Evolutionary conservation across 129 eudicot species (phyloP).

Genomic region (Erigeron canadensis): DNA sequence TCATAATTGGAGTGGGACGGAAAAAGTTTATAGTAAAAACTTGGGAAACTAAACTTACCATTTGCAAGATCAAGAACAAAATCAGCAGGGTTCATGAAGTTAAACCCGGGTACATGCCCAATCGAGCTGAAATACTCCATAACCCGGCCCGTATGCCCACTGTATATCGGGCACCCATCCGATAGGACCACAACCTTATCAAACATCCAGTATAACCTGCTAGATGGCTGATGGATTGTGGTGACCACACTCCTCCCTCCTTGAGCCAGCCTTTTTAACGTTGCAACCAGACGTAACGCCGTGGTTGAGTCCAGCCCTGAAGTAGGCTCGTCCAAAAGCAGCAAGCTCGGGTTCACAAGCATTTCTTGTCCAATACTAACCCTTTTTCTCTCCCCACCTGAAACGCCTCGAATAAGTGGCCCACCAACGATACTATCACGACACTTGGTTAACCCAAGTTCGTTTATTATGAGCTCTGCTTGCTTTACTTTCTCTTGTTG

Average conservation of each 20-base stretch:
- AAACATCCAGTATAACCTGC: slow-evolving; percentile 58
- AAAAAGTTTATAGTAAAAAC: too few relatives aligned
- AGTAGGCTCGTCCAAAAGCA: slow-evolving; percentile 76
- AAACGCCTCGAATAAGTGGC: slow-evolving; percentile 55
- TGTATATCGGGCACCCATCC: slow-evolving; percentile 66
- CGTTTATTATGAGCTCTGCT: slow-evolving; percentile 45
- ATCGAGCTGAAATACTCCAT: slow-evolving; percentile 67
- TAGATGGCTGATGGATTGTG: slow-evolving; percentile 75
- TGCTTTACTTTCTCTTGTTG: slow-evolving; percentile 45
- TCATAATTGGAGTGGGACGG: too few relatives aligned
- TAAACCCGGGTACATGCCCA: slow-evolving; percentile 52
- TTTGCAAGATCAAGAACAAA: slow-evolving; percentile 81
- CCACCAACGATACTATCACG: slow-evolving; percentile 55
- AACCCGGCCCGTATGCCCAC: slow-evolving; percentile 48
- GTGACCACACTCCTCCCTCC: slow-evolving; percentile 65
- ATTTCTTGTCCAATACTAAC: slow-evolving; percentile 80
- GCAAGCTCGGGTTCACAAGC: slow-evolving; percentile 71
- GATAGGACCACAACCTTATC: slow-evolving; percentile 67
- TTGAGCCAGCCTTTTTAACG: slow-evolving; percentile 48
- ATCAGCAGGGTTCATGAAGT: slow-evolving; percentile 67
- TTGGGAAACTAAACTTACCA: slow-evolving; percentile 37
- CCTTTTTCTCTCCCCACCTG: slow-evolving; percentile 81
- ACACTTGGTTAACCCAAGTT: slow-evolving; percentile 60
- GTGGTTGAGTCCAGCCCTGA: slow-evolving; percentile 85
- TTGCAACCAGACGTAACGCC: slow-evolving; percentile 52